phyloP scores from a whole-genome alignment of 2,329 filamentous ascomycete genomes.

The Coleophoma eucalyptorum region DNA sequence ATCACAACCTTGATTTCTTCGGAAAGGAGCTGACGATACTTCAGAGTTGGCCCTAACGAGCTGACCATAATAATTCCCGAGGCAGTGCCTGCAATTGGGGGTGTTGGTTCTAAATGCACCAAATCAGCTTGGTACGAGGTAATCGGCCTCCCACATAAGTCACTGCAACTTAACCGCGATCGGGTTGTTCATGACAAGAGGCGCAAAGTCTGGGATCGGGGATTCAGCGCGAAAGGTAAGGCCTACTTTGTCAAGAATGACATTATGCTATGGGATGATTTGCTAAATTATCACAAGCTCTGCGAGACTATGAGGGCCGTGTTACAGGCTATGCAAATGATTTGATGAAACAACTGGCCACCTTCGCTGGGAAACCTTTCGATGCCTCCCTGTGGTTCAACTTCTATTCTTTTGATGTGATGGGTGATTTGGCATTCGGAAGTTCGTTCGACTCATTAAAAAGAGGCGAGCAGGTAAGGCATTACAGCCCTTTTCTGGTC shows the following conservation, averaged over 20 bases:
- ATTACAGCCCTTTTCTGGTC: not conserved
- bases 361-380: slow-evolving; percentile 11
- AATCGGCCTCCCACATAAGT: slow-evolving; percentile 6
- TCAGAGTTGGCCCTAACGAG: slow-evolving; percentile 12
- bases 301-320: slow-evolving; percentile 17
- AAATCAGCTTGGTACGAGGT: slow-evolving; percentile 20
- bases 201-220: slow-evolving; percentile 18
- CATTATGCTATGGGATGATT: too few relatives aligned
- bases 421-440: slow-evolving; percentile 22
- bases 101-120: slow-evolving; percentile 11
- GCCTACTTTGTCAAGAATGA: not conserved
- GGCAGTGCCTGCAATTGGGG: slow-evolving; percentile 12
- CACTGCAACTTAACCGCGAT: slow-evolving; percentile 13
- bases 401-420: slow-evolving; percentile 21
- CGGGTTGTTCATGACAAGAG: slow-evolving; percentile 15
- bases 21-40: not conserved
- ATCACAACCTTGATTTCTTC: not conserved
- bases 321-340: slow-evolving; percentile 12
- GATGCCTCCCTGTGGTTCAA: slow-evolving; percentile 18
- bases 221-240: slow-evolving; percentile 17
- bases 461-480: slow-evolving; percentile 5
- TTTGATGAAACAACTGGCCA: slow-evolving; percentile 9
- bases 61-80: slow-evolving; percentile 14
- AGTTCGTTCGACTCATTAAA: slow-evolving; percentile 20
- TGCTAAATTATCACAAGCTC: slow-evolving; percentile 3